Evolutionary conservation across 768 basidiomycete genomes (phyloP).

Genomic region (Zangia roseola): DNA sequence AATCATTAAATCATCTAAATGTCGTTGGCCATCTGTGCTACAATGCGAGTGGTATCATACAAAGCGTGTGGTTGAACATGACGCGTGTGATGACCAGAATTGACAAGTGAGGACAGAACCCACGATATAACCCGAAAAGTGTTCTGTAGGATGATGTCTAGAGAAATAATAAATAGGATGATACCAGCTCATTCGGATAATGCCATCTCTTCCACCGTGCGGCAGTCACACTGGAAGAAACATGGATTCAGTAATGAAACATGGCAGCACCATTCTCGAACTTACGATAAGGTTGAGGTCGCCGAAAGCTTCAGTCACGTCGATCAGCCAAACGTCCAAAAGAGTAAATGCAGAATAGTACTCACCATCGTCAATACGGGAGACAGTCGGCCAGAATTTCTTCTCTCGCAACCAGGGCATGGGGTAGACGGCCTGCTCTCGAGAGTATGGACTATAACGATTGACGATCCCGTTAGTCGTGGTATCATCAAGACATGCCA

Average conservation of each 20-base stretch:
- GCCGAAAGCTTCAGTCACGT: constrained; percentile 66
- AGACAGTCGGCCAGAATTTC: constrained; percentile 97
- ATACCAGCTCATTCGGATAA: constrained; percentile 41
- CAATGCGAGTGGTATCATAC: constrained; percentile 31
- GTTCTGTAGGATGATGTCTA: constrained; percentile 24
- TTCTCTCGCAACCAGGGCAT: constrained; percentile 75
- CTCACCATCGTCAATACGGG: constrained; percentile 91
- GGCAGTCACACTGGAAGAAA: constrained; percentile 71
- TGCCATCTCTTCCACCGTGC: constrained; percentile 77
- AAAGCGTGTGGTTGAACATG: constrained; percentile 68
- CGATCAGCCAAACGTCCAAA: constrained; percentile 2
- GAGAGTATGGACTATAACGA: constrained; percentile 75
- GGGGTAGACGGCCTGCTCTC: constrained; percentile 89
- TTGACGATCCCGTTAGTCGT: not conserved
- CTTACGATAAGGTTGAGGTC: constrained; percentile 87
- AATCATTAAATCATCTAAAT: constrained; percentile 12
- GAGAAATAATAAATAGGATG: constrained; percentile 21
- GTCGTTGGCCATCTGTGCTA: constrained; percentile 17
- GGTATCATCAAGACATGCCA: constrained; percentile 5
- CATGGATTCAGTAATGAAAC: constrained; percentile 7
- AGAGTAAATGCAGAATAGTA: constrained; percentile 1
- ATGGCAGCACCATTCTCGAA: constrained; percentile 15
- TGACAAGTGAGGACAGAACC: constrained; percentile 50
- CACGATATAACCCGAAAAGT: constrained; percentile 28
- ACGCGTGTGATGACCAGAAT: constrained; percentile 38